These are phyloP conservation scores for Trichophaea hybrida DNA, from an alignment of 2,329 filamentous ascomycete species.

Conservation along the genomic window DNA sequence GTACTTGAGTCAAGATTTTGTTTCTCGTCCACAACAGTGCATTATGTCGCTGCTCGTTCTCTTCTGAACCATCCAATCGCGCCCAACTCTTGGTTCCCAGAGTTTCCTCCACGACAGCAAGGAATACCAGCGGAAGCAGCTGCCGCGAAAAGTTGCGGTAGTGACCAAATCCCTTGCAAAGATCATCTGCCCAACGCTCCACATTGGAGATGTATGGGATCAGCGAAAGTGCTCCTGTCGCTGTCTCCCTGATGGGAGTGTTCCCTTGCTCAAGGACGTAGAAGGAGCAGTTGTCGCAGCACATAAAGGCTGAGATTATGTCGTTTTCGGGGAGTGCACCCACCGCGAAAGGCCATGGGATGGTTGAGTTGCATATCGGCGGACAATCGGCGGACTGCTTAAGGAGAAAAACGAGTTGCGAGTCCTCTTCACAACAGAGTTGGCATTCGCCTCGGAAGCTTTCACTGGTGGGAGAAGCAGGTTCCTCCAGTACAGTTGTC, in stretches of 20 bases:
- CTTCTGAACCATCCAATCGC: conserved; percentile 8
- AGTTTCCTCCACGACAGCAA: conserved; percentile 13
- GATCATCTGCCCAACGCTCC: conserved; percentile 6
- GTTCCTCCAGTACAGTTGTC: not conserved
- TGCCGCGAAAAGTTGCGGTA: conserved; percentile 1
- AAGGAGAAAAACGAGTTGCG: conserved; percentile 11
- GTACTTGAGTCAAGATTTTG: conserved; percentile 10
- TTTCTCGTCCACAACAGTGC: conserved; percentile 7
- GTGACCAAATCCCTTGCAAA: conserved; percentile 6
- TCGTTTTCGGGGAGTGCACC: conserved; percentile 12
- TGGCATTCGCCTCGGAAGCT: conserved; percentile 12
- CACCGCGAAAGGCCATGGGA: conserved; percentile 7
- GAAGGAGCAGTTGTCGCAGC: conserved; percentile 13
- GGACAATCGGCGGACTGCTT: conserved; percentile 8
- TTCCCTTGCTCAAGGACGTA: conserved; percentile 12
- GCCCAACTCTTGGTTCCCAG: conserved; percentile 14
- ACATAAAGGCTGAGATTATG: conserved; percentile 17
- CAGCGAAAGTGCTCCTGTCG: conserved; percentile 13
- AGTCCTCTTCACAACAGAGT: conserved; percentile 14
- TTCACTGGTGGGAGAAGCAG: not conserved
- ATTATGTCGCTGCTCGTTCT: conserved; percentile 12
- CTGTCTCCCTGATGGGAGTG: conserved; percentile 14
- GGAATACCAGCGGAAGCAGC: conserved; percentile 15
- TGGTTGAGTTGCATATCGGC: not conserved
- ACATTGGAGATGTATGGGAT: conserved; percentile 11